Conservation (phyloP, 2,329 filamentous ascomycete species). For the Didymella arachidicola region DNA sequence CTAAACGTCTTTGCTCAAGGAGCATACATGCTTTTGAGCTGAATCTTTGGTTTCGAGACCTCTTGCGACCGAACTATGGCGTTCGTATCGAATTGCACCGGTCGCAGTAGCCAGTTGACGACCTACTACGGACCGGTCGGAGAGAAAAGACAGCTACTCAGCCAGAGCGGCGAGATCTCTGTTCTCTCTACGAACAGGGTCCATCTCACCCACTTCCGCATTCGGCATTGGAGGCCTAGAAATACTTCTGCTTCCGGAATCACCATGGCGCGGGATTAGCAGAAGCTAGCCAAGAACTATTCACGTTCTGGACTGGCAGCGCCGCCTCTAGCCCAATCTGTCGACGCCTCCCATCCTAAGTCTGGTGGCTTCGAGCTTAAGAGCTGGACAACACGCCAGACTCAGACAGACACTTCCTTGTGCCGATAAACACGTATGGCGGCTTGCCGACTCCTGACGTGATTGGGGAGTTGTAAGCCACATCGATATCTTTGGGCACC, state of each 20-base stretch:
- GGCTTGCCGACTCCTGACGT: not conserved
- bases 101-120: not conserved
- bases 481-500: not conserved
- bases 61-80: not conserved
- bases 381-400: not conserved
- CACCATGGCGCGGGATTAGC: not conserved
- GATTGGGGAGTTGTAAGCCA: conserved; percentile 1
- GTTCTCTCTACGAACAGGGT: not conserved
- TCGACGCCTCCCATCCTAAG: not conserved
- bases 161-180: not conserved
- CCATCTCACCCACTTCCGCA: not conserved
- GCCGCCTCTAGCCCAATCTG: not conserved
- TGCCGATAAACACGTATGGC: not conserved
- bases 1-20: not conserved
- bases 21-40: not conserved
- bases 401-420: not conserved
- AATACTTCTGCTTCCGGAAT: not conserved
- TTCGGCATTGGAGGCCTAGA: not conserved
- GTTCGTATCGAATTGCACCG: not conserved
- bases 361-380: not conserved
- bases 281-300: not conserved
- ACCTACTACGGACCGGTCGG: not conserved
- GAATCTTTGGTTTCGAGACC: not conserved
- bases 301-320: not conserved
- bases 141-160: not conserved